phyloP scores from a whole-genome alignment of 305 asterid species.

The Rubia occidens region DNA sequence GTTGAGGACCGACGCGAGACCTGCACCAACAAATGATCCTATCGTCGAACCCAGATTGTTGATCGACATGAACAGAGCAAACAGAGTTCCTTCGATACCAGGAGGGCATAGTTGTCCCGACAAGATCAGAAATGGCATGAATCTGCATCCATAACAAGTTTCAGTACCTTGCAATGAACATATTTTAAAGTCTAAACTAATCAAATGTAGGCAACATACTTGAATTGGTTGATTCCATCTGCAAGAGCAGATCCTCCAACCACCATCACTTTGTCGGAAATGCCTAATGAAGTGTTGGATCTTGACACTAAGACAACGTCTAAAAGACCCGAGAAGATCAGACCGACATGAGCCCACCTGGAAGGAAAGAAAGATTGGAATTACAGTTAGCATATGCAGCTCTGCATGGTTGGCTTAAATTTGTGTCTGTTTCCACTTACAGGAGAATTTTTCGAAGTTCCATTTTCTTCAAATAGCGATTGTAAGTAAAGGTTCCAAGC shows the following conservation, averaged over 20 bases:
- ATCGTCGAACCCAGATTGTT: constrained; percentile 74
- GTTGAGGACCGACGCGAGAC: constrained; percentile 57
- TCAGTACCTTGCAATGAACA: not conserved
- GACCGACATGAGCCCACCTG: constrained; percentile 74
- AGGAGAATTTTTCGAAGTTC: constrained; percentile 60
- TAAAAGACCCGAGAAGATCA: constrained; percentile 47
- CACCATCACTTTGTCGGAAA: constrained; percentile 67
- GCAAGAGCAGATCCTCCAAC: constrained; percentile 75
- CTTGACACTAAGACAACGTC: constrained; percentile 67
- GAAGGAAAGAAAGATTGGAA: constrained; percentile 12
- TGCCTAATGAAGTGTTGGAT: constrained; percentile 44
- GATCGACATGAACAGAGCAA: constrained; percentile 88
- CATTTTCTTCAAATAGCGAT: constrained; percentile 74
- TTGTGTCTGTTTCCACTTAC: constrained; percentile 53
- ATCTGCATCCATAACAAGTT: constrained; percentile 41
- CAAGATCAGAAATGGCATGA: constrained; percentile 87
- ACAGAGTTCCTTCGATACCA: constrained; percentile 86
- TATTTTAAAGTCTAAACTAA: not conserved
- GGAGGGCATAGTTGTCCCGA: constrained; percentile 98
- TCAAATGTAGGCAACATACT: constrained; percentile 36
- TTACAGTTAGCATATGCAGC: constrained; percentile 4
- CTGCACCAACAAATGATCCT: constrained; percentile 79
- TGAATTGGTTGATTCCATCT: constrained; percentile 86
- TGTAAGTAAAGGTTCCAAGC: constrained; percentile 72
- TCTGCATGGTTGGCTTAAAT: constrained; percentile 1